A percentile compares a stretch with the other conserved stretches of the same genome.
Evolutionary conservation across 371 early-diverging fungal species (phyloP).

Genomic region (Thermomucor indicae-seudaticae): DNA sequence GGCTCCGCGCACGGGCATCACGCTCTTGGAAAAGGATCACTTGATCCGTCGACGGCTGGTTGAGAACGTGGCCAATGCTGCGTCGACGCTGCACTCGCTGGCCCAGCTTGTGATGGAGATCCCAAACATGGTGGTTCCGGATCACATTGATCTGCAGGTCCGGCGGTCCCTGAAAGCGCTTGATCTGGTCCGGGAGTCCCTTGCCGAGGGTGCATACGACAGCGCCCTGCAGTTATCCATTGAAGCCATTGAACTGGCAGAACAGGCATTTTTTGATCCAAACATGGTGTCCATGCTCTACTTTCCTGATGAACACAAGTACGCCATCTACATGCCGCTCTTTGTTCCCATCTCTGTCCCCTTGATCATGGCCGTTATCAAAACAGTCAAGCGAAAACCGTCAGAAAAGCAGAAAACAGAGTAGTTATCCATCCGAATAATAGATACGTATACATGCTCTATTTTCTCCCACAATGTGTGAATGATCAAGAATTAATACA

Average conservation of each 20-base stretch:
- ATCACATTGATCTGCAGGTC: constrained; percentile 71
- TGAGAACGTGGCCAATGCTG: constrained; percentile 68
- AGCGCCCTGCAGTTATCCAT: constrained; percentile 53
- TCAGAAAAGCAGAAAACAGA: constrained; percentile 2
- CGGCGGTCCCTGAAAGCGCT: constrained; percentile 29
- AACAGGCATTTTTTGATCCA: constrained; percentile 93
- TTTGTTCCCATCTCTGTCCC: constrained; percentile 90
- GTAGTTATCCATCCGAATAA: too few species aligned
- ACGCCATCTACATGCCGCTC: constrained; percentile 95
- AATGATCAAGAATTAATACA: background rate
- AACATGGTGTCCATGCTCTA: constrained; percentile 96
- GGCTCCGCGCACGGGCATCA: constrained; percentile 31
- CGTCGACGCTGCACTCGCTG: constrained; percentile 75
- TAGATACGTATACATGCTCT: too few species aligned
- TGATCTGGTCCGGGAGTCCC: constrained; percentile 14
- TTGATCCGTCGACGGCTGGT: constrained; percentile 62
- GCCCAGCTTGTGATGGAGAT: constrained; percentile 73
- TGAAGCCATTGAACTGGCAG: constrained; percentile 65
- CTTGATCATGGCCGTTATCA: constrained; percentile 53
- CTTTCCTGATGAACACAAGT: constrained; percentile 96
- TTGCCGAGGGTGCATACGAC: constrained; percentile 27
- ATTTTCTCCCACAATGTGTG: background rate
- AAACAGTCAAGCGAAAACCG: constrained; percentile 41
- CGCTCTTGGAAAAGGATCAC: constrained; percentile 71
- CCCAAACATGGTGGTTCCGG: constrained; percentile 89